Base-by-base conservation (phyloP, 176 grass and related monocot genomes). In the Stipa capillata region DNA sequence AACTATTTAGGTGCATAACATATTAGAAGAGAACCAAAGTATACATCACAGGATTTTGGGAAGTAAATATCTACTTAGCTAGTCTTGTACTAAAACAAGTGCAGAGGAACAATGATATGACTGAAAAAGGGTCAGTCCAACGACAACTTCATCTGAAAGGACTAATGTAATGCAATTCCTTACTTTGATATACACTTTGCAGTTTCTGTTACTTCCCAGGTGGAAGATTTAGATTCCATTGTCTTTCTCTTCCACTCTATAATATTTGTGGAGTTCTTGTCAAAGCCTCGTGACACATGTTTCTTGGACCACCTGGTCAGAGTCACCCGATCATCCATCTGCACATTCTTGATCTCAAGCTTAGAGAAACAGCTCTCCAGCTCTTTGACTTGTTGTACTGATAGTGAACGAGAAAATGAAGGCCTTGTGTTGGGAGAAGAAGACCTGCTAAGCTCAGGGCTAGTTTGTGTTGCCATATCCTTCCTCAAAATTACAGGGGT, bases 231-330 rank as follows among this genome's bases (percentile, higher is more conserved):
- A 65, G 86, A 81, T 66, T 88, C 90, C 58, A 93, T 33, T 54
- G 75, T 87, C 59, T 74, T 93, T 61, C 89, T 93, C 76, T 97
- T 97, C 89, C 94, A 94, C n/a, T 94, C 82, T 81, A 91, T 78
- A 57, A 91, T 88, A 77, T 91, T 94, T 75, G 94, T 75, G 25
- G 89, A 89, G 45, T 77, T 80, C 36, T 80, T 91, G 44, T 88
- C 82, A 51, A 78, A 87, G 25, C 84, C 57, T 81, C 67, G 86
- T 31, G 83, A 79, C 18, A 88, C 79, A 67, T 97, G 91, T 69
- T 97, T 97, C 89, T 93, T 97, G 52, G 94, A 97, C 91, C 91
- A 97, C 58, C 91, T 91, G 21, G 91, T 97, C 23, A 97, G 80
- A 81, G 94, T 90, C 14, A 97, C 89, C 20, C 53, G 86, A 88